Conservation (phyloP, 305 asterid species). For the Plantago coronopus region DNA sequence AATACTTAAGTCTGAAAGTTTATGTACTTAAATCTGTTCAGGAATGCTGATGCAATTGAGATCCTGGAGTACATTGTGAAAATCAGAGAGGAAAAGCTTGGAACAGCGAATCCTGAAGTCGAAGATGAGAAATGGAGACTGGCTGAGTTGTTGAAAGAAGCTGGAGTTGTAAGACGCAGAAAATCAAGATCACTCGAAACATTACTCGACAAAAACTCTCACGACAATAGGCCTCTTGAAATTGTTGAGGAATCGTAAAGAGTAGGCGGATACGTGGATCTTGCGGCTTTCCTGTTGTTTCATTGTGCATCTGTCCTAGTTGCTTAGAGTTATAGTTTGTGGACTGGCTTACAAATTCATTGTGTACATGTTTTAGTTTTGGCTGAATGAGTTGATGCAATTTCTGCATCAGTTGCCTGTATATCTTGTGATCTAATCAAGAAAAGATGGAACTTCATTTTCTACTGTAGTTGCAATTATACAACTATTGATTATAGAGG, state of each 20-base stretch:
- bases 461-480: slow-evolving; percentile 35
- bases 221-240: slow-evolving; percentile 25
- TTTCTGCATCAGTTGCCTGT: slow-evolving; percentile 23
- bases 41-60: slow-evolving; percentile 74
- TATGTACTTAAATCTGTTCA: slow-evolving; percentile 22
- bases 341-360: slow-evolving; percentile 15
- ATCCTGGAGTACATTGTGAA: slow-evolving; percentile 74
- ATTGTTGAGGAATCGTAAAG: slow-evolving; percentile 35
- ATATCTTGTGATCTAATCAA: slow-evolving; percentile 28
- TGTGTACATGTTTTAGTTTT: slow-evolving; percentile 13
- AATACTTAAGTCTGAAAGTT: not conserved
- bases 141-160: slow-evolving; percentile 55
- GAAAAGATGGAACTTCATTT: slow-evolving; percentile 45
- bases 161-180: slow-evolving; percentile 60
- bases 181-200: slow-evolving; percentile 61
- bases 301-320: not conserved
- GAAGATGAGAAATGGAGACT: slow-evolving; percentile 72
- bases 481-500: slow-evolving; percentile 28
- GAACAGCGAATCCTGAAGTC: slow-evolving; percentile 87
- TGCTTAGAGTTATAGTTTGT: slow-evolving; percentile 13
- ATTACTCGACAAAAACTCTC: slow-evolving; percentile 48
- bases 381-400: slow-evolving; percentile 25
- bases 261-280: not conserved
- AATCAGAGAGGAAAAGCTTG: slow-evolving; percentile 84
- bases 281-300: not conserved